Conservation (phyloP, 208 protist species). For the Acanthamoeba culbertsoni region DNA sequence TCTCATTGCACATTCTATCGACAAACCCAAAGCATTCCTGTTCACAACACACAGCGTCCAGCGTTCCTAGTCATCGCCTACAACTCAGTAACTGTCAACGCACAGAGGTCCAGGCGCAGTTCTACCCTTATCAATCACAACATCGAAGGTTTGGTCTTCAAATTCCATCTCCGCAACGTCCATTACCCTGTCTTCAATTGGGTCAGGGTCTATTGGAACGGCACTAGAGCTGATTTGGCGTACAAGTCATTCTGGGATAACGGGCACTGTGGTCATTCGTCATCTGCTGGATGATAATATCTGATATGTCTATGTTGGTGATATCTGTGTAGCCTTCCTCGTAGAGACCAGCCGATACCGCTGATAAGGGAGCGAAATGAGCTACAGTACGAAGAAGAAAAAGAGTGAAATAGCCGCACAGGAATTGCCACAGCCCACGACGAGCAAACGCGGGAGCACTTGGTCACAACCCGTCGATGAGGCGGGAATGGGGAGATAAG, state of each 20-base stretch:
- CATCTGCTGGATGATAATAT: slow-evolving; percentile 11
- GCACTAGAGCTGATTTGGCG: not conserved
- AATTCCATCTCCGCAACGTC: slow-evolving; percentile 1
- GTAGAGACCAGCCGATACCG: not conserved
- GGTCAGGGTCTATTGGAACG: not conserved
- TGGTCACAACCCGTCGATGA: not conserved
- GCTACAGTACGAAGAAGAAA: not conserved
- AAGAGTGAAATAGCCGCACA: not conserved
- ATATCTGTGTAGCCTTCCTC: slow-evolving; percentile 22
- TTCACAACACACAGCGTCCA: slow-evolving; percentile 31
- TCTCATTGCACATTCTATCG: not conserved
- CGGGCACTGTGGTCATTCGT: not conserved
- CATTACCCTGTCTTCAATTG: not conserved
- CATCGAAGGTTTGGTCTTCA: not conserved
- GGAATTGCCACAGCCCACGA: slow-evolving; percentile 49
- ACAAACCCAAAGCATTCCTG: not conserved
- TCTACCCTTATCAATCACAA: not conserved
- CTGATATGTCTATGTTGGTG: not conserved
- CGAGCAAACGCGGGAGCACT: not conserved
- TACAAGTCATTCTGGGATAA: slow-evolving; percentile 23
- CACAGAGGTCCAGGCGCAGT: not conserved
- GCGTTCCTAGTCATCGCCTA: too few species aligned
- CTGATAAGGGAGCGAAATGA: not conserved
- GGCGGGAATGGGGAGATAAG: not conserved
- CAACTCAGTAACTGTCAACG: not conserved